phyloP scores from a whole-genome alignment of 2,329 filamentous ascomycete genomes.

The Exophiala calicioides region DNA sequence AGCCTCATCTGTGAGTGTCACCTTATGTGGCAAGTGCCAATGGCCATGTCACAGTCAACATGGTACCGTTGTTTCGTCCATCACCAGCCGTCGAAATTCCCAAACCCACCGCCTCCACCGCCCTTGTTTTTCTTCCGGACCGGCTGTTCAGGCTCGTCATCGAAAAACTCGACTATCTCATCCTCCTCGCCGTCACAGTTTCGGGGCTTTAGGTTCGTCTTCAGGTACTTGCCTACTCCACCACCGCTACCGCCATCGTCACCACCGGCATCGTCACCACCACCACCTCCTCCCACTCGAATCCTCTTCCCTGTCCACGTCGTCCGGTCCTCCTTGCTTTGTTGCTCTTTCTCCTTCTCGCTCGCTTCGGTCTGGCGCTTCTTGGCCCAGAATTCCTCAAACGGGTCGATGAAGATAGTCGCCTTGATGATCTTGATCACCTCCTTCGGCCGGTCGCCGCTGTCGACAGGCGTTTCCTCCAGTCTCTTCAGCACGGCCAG shows the following conservation, averaged over 20 bases:
- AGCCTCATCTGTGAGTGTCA: too few species aligned
- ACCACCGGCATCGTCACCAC: conserved; percentile 58
- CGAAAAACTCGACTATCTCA: conserved; percentile 61
- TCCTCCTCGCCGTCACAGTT: conserved; percentile 47
- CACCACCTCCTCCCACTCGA: conserved; percentile 63
- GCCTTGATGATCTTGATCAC: conserved; percentile 81
- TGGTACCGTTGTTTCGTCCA: not conserved
- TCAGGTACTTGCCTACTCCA: conserved; percentile 81
- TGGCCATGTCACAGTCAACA: too few species aligned
- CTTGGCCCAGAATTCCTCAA: conserved; percentile 85
- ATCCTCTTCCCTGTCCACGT: conserved; percentile 98
- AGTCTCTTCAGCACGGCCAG: conserved; percentile 70
- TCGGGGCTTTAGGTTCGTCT: conserved; percentile 46
- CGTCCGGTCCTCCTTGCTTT: conserved; percentile 61
- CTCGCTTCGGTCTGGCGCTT: conserved; percentile 64
- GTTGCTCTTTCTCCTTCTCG: conserved; percentile 41
- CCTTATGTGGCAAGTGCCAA: too few species aligned
- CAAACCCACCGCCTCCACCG: conserved; percentile 75
- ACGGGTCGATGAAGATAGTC: conserved; percentile 87
- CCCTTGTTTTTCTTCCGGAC: conserved; percentile 76
- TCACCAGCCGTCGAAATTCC: conserved; percentile 91
- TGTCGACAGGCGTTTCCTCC: conserved; percentile 74
- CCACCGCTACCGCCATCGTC: conserved; percentile 49
- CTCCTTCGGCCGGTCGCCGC: conserved; percentile 71
- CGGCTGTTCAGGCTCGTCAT: conserved; percentile 69